Evolutionary conservation across 306 rosid genomes (phyloP), one percentile per base, ranked within the genome.

Genomic region (Ormosia semicastrata): DNA sequence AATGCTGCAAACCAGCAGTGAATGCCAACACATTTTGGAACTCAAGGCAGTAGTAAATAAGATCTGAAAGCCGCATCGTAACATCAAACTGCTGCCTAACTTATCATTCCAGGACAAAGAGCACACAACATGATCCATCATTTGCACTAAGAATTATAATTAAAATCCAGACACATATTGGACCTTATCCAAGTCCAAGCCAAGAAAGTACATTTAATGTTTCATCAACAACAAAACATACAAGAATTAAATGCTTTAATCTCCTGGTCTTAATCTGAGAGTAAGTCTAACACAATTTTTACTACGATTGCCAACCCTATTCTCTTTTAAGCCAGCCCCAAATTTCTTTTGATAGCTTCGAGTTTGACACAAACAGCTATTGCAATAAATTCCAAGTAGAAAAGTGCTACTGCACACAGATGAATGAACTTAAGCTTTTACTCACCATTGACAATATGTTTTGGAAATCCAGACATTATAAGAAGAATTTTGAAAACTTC

Each of bases 131-230:
- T 33, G 46, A 52, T 33, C 30, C 44, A 13, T 71, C 8, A 66
- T 52, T 44, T 17, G 15, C 60, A 15, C 46, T 14, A 56, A 37
- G 59, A 37, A 52, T 43, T 54, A 30, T 68, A 68, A 41, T n/a
- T 40, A 56, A 33, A 63, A 53, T 39, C 50, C 57, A 73, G 34
- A 59, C 37, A 6, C 12, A 72, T 15, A 8, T n/a, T 29, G 34
- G 67, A 64, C 18, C 66, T 80, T 72, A 37, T 75, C n/a, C 13
- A 81, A 39, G 44, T 75, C n/a, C 12, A 81, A 73, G 44, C 12
- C 72, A 60, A 11, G 30, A 63, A 18, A 63, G 71, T 24, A 37
- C 57, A 50, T 52, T 56, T 29, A 30, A 34, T 47, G 14, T 18
- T 73, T 81, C 74, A 63, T 37, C 47, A 41, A 64, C 49, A 52